These are phyloP conservation scores for Microbotryum violaceum DNA, from an alignment of 1,284 basidiomycete species.

Conservation along the genomic window DNA sequence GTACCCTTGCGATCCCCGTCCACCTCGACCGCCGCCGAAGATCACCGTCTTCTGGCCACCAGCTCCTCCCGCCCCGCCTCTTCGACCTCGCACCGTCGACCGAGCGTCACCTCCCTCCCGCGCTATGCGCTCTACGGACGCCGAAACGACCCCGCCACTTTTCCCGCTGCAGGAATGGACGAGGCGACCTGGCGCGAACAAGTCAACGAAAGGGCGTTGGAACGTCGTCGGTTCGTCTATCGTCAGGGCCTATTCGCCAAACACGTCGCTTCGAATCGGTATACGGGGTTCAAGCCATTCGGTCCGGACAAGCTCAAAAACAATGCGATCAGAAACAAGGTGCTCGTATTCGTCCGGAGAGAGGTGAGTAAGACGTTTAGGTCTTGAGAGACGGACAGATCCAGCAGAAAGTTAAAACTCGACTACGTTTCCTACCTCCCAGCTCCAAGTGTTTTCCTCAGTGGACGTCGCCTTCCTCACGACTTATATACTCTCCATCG, in stretches of 20 bases:
- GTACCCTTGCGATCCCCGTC: slow-evolving; percentile 17
- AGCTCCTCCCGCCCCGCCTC: neutral
- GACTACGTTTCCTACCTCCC: neutral
- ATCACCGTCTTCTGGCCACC: neutral
- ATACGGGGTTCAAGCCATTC: slow-evolving; percentile 35
- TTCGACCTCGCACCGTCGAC: neutral
- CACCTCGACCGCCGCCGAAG: neutral
- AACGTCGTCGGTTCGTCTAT: slow-evolving; percentile 35
- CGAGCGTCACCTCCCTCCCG: slow-evolving; percentile 9
- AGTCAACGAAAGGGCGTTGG: slow-evolving; percentile 31
- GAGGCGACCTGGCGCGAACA: slow-evolving; percentile 21
- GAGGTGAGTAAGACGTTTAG: slow-evolving; percentile 24
- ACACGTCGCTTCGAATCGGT: slow-evolving; percentile 38
- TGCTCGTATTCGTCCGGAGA: slow-evolving; percentile 36
- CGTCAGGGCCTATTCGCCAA: slow-evolving; percentile 33
- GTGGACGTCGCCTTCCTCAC: slow-evolving; percentile 38
- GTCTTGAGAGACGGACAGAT: too few relatives aligned
- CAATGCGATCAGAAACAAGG: slow-evolving; percentile 19
- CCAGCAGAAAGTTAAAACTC: too few relatives aligned
- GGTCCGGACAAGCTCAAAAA: slow-evolving; percentile 28
- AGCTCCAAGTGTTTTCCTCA: slow-evolving; percentile 35
- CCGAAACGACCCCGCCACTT: neutral
- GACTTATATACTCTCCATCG: slow-evolving; percentile 35
- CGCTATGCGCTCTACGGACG: slow-evolving; percentile 29
- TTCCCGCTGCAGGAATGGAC: slow-evolving; percentile 5